Base-by-base conservation (phyloP, 2,329 filamentous ascomycete species). In the Penicillium decumbens region DNA sequence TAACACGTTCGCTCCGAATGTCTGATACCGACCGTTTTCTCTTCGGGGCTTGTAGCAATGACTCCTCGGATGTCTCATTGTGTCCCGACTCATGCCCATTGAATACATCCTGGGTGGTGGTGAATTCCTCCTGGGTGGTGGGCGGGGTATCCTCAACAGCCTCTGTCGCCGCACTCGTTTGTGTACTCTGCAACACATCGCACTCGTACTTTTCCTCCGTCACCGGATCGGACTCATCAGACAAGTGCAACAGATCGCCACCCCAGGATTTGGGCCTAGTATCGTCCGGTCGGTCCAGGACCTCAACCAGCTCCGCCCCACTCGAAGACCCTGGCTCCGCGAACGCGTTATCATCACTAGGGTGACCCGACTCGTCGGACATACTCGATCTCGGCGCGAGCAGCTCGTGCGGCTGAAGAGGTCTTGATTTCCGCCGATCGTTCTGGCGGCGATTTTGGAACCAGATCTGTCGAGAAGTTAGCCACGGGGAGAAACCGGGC, bases 381-480 rank as follows among this genome's bases (percentile, higher is more conserved):
- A 53, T 58, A 46, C 53, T 58, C 41, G 64, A 65, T 37, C 61
- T 63, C 25, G 66, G 72, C 7, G 67, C 66, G 20, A 73, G 82
- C 47, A 92, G 80, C 67, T 93, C 89, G 68, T 90, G 84, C 8
- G 85, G 81, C 25, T 88, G 82, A 32, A 95, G 78, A 41, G 91
- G 90, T 60, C 88, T 86, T 47, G 89, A 89, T 75, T 92, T 95
- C 59, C 92, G 83, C 61, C 92, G 82, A 68, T 95, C 89, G 71
- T 95, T 95, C 70, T 97, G 92, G 58, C 92, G 82, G 65, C 90
- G 83, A 65, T 96, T 96, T 66, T 96, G 92, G 73, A 96, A 96
- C 92, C 92, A 97, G 62, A 96, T 95, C 92, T 96, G 54, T 39
- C 25, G 47, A 45, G 23, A 35, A 53, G 39, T 56, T 25, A 57